Evolutionary conservation across 805 yeast species (phyloP).

Genomic region (Saccharomycopsis fibuligera): DNA sequence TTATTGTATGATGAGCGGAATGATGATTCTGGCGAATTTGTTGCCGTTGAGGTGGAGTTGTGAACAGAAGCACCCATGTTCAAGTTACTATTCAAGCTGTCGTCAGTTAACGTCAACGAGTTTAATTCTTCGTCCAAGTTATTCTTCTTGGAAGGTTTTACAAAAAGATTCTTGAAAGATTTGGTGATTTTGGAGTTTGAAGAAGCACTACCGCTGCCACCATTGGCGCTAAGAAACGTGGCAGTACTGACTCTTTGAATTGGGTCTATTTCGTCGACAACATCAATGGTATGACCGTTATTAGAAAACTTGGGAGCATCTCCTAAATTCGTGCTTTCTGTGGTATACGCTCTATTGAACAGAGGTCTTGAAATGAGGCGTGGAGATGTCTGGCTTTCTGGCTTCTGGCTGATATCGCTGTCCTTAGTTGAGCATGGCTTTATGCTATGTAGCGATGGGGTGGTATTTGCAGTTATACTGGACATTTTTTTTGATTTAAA

Average conservation of each 20-base stretch:
- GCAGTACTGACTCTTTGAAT: conserved; percentile 2
- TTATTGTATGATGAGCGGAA: conserved; percentile 4
- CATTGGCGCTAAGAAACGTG: background rate
- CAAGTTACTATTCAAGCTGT: background rate
- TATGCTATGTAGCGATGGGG: too few relatives aligned
- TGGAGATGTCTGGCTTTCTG: background rate
- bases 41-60: background rate
- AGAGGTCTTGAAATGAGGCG: background rate
- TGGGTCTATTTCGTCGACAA: background rate
- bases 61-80: background rate
- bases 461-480: background rate
- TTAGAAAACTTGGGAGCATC: background rate
- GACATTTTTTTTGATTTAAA: background rate
- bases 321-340: conserved; percentile 1
- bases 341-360: background rate
- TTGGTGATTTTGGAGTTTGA: conserved; percentile 1
- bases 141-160: background rate
- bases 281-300: background rate
- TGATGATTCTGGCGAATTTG: conserved; percentile 2
- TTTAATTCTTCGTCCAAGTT: background rate
- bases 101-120: conserved; percentile 11
- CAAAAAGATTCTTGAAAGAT: conserved; percentile 9
- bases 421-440: background rate
- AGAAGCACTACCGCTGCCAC: background rate
- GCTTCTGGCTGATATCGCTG: background rate